These are phyloP conservation scores for Phanerodontia chrysosporium DNA, from an alignment of 768 basidiomycete species.

Conservation along the genomic window DNA sequence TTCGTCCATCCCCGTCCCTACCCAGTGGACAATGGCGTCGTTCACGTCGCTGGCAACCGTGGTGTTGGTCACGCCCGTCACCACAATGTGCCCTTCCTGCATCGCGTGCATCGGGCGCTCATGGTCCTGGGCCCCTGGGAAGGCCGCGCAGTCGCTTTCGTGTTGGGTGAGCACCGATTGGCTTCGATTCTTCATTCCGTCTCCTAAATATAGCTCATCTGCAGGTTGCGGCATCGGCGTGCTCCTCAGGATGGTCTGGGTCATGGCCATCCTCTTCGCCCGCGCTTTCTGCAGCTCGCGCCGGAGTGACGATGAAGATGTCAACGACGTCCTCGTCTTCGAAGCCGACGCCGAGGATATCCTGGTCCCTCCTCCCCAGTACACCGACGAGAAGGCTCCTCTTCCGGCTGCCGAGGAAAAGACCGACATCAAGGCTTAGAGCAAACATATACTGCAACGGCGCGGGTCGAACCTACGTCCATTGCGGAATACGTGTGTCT, in stretches of 20 bases:
- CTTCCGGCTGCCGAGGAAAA: constrained; percentile 10
- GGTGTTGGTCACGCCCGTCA: constrained; percentile 13
- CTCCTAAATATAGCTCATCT: not conserved
- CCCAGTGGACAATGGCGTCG: constrained; percentile 10
- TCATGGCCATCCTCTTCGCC: constrained; percentile 56
- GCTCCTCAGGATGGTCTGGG: constrained; percentile 76
- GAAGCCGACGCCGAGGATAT: constrained; percentile 45
- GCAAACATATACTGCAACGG: not conserved
- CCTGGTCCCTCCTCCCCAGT: constrained; percentile 51
- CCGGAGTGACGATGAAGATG: constrained; percentile 38
- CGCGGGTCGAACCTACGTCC: not conserved
- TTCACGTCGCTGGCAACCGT: constrained; percentile 32
- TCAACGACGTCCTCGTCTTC: constrained; percentile 33
- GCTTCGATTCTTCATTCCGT: not conserved
- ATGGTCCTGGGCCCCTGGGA: constrained; percentile 78
- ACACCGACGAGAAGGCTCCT: constrained; percentile 52
- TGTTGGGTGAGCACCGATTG: constrained; percentile 53
- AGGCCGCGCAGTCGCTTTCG: constrained; percentile 77
- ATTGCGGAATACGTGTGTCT: not conserved
- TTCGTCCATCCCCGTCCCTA: constrained; percentile 7
- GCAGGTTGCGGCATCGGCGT: constrained; percentile 83
- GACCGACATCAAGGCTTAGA: constrained; percentile 7
- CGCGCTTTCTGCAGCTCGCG: constrained; percentile 46
- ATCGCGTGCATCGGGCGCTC: constrained; percentile 60
- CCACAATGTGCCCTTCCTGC: constrained; percentile 41